Conservation (phyloP, 495 filamentous ascomycete species). For the Xeromyces bisporus region DNA sequence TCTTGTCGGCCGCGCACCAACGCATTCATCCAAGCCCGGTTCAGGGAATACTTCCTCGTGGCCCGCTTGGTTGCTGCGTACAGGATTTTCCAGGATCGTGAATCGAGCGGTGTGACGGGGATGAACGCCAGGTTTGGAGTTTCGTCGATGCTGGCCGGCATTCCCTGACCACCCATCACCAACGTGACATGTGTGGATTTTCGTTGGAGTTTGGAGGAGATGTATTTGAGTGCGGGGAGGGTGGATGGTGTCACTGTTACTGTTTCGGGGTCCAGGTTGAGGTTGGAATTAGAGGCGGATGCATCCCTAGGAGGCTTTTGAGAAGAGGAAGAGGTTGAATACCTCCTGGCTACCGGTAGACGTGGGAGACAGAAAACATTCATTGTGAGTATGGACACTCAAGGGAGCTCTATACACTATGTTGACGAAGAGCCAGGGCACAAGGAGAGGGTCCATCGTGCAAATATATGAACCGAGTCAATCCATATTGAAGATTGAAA, state of each 20-base stretch:
- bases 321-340: no score
- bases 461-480: no score
- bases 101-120: constrained; percentile 25
- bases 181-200: constrained; percentile 31
- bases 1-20: constrained; percentile 21
- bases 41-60: constrained; percentile 26
- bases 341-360: no score
- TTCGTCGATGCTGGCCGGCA: constrained; percentile 27
- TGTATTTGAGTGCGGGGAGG: constrained; percentile 31
- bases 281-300: no score
- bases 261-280: constrained; percentile 27
- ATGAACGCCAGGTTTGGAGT: constrained; percentile 29
- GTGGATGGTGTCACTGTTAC: constrained; percentile 24
- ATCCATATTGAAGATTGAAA: no score
- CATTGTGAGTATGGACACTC: no score
- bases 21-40: constrained; percentile 27
- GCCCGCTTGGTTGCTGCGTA: constrained; percentile 25
- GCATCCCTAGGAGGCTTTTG: no score
- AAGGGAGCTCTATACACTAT: no score
- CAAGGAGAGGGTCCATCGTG: no score
- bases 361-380: no score
- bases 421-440: no score
- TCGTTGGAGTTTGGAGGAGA: constrained; percentile 30
- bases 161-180: constrained; percentile 29
- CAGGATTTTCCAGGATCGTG: constrained; percentile 19